A percentile compares a stretch with the other conserved stretches of the same genome.
Evolutionary conservation across 345 rosid genomes (phyloP).

Genomic region (Brassica carinata): DNA sequence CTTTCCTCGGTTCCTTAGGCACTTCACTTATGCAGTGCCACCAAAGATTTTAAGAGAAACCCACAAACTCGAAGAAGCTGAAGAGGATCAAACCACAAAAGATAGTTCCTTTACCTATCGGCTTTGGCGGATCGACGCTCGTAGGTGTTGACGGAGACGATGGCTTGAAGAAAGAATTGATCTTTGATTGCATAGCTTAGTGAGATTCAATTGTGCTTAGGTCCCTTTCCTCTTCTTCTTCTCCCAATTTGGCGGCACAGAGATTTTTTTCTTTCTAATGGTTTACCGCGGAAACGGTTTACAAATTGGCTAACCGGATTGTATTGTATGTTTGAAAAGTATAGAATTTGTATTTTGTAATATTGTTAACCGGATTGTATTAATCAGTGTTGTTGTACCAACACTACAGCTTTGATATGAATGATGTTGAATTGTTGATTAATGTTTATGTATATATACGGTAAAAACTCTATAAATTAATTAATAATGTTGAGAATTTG

Average conservation of each 20-base stretch:
- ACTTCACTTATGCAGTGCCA: slow-evolving; percentile 24
- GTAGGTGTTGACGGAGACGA: slow-evolving; percentile 55
- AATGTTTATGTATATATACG: not conserved
- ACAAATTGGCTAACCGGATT: not conserved
- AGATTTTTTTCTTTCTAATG: not conserved
- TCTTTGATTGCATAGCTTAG: slow-evolving; percentile 64
- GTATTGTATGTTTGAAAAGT: not conserved
- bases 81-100: not conserved
- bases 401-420: no score
- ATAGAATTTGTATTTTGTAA: not conserved
- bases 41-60: not conserved
- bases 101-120: slow-evolving; percentile 40
- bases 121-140: slow-evolving; percentile 47
- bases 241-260: slow-evolving; percentile 22
- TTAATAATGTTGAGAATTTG: no score
- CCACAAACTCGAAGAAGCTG: no score
- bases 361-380: not conserved
- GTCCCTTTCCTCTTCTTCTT: not conserved
- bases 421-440: not conserved
- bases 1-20: slow-evolving; percentile 30
- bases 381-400: no score
- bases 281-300: slow-evolving; percentile 1
- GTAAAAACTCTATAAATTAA: no score
- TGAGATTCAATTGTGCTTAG: not conserved
- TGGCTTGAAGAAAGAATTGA: slow-evolving; percentile 73